Conservation (phyloP, 305 asterid genomes). For the Plantago coronopus region DNA sequence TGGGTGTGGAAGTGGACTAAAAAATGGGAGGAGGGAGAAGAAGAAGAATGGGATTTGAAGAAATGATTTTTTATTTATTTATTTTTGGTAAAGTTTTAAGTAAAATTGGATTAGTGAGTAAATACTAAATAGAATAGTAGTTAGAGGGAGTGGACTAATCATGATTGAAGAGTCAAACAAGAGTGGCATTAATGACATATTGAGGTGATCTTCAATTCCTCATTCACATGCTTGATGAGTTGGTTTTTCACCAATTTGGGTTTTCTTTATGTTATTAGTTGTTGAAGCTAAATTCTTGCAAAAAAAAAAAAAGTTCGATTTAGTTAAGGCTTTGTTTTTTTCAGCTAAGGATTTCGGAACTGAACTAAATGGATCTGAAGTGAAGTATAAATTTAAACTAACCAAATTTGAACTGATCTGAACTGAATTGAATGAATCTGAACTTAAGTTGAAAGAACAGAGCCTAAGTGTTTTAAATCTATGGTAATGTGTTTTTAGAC, state of each 20-base stretch:
- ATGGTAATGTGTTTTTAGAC: no score
- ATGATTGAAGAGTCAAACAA: not conserved
- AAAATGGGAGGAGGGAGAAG: conserved; percentile 27
- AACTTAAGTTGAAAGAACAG: no score
- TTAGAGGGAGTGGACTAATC: conserved; percentile 19
- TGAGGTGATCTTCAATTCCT: no score
- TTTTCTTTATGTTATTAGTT: not conserved
- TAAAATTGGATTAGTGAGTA: conserved; percentile 23
- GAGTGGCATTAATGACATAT: not conserved
- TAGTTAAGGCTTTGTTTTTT: no score
- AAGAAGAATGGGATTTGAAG: conserved; percentile 8
- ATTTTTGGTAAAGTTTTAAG: conserved; percentile 23
- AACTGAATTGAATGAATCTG: no score
- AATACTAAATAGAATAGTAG: not conserved
- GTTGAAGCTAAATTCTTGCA: not conserved
- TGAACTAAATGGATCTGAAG: no score
- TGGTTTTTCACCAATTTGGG: not conserved
- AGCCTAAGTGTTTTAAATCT: no score
- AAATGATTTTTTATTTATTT: no score
- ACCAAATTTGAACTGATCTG: no score
- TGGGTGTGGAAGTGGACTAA: conserved; percentile 12
- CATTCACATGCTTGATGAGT: not conserved
- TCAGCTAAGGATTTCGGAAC: no score
- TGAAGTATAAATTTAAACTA: no score
- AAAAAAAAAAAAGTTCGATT: no score